Conservation (phyloP, 257 asterid species). For the Datura wrightii region DNA sequence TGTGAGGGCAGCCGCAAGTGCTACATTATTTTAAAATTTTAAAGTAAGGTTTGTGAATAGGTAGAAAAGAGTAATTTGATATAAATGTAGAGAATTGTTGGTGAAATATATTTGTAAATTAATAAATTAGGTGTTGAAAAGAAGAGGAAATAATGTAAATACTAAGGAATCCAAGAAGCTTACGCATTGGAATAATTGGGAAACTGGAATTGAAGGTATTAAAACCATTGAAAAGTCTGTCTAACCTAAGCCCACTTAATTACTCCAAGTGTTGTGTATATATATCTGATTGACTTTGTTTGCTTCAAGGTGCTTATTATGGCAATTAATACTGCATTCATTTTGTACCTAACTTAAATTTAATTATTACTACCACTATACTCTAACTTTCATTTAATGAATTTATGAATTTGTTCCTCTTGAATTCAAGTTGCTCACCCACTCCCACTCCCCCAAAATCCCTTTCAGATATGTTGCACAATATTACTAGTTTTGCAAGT, state of each 20-base stretch:
- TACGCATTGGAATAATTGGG: conserved; percentile 23
- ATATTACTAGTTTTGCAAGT: background rate
- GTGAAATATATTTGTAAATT: no score
- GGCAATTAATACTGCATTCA: conserved; percentile 57
- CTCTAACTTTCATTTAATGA: conserved; percentile 29
- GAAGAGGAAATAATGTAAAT: background rate
- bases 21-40: no score
- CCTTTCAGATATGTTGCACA: background rate
- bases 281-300: conserved; percentile 26
- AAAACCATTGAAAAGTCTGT: conserved; percentile 40
- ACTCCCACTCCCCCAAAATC: background rate
- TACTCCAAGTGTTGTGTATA: background rate
- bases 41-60: no score
- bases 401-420: conserved; percentile 3
- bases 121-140: background rate
- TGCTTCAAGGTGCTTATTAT: conserved; percentile 42
- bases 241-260: conserved; percentile 14
- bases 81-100: no score
- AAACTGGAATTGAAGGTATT: background rate
- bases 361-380: conserved; percentile 35
- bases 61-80: no score
- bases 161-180: background rate
- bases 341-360: conserved; percentile 55
- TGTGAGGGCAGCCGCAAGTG: background rate
- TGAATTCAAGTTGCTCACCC: conserved; percentile 28